Evolutionary conservation across 176 grass and related monocot species (phyloP).

Genomic region (Pharus latifolius): DNA sequence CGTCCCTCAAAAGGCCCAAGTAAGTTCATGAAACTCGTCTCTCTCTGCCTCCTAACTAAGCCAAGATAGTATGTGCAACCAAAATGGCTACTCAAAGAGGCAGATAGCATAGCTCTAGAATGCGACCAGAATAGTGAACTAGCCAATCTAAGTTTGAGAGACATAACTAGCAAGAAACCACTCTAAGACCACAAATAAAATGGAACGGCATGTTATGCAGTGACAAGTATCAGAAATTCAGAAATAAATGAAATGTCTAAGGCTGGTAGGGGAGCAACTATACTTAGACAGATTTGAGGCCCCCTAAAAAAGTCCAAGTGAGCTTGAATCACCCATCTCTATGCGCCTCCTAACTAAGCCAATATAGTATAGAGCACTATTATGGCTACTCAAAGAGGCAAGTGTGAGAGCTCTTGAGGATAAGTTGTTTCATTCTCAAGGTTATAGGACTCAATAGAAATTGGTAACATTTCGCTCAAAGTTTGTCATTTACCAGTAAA

Average conservation of each 20-base stretch:
- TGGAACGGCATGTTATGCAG: neutral
- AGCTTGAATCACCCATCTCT: constrained; percentile 8
- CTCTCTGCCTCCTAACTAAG: constrained; percentile 31
- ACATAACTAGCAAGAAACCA: neutral
- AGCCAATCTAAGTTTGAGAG: neutral
- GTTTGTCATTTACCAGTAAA: too few relatives aligned
- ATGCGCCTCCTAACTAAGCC: constrained; percentile 52
- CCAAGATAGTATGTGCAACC: constrained; percentile 19
- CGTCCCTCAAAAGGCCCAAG: neutral
- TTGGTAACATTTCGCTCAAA: too few relatives aligned
- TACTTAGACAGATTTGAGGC: neutral
- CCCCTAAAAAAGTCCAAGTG: constrained; percentile 24
- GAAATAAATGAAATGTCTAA: neutral
- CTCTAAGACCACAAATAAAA: neutral
- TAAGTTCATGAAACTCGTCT: neutral
- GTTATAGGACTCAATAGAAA: too few relatives aligned
- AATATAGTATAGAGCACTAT: constrained; percentile 22
- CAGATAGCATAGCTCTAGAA: neutral
- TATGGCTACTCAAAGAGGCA: constrained; percentile 50
- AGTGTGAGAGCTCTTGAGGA: neutral
- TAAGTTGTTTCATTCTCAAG: neutral
- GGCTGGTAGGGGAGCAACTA: constrained; percentile 17
- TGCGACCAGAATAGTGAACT: neutral
- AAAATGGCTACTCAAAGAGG: constrained; percentile 31
- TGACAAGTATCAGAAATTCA: neutral